Evolutionary conservation across 345 rosid species (phyloP), one percentile per base, ranked within the genome.

Genomic region (Geranium rotundifolium): DNA sequence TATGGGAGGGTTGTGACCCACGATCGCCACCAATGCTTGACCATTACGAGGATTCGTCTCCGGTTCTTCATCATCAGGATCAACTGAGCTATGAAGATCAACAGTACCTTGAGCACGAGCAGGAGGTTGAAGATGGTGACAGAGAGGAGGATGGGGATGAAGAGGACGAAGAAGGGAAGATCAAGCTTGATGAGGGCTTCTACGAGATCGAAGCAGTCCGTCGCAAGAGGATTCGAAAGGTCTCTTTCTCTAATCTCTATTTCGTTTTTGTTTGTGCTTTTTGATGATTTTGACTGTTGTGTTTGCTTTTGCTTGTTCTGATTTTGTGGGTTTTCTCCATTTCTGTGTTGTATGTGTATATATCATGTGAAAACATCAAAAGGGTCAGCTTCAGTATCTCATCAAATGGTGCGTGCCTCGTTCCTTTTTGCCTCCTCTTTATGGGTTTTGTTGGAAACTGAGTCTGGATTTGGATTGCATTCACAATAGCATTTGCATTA

Each of bases 191-290:
- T 19, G 99, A 95, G 60, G 99, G 95, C 15, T 95, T 75, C 76
- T 95, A 54, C 65, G 99, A 95, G 79, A 95, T 95, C 64, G 97
- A 95, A 84, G 91, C 93, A 63, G 90, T 95, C 73, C 96, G 96
- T 56, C 87, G 97, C 16, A 87, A 84, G 77, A 74, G 99, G 69
- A 74, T 86, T 46, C 80, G 97, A 58, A 95, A 95, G 92, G 99
- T 95, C 63, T 66, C 60, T 65, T 57, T 49, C 17, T 62, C n/a
- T n/a, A n/a, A n/a, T n/a, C 56, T 72, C 63, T 46, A 17, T 56
- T 52, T 63, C 18, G 27, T 23, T 23, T 23, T 19, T 60, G 7
- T 34, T 29, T 41, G 15, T 54, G 7, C 7, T 14, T 7, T 29
- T 5, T 29, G n/a, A 17, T 50, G 15, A 46, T 39, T 7, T 54